These are phyloP conservation scores for Solanum chilense DNA, from an alignment of 257 asterid genomes.

Conservation along the genomic window DNA sequence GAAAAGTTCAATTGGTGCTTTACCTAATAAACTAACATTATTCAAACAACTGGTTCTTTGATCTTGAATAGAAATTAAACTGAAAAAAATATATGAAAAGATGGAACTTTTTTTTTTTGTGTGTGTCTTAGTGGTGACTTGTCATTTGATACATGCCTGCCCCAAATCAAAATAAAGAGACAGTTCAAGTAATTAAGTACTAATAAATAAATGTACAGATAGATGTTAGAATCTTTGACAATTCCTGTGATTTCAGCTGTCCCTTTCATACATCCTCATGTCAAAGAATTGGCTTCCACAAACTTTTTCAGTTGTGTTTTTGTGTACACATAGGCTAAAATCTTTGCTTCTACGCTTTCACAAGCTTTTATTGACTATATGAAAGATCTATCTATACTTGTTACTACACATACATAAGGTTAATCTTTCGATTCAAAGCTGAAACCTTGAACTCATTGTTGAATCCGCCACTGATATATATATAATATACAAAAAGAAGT, in stretches of 20 bases:
- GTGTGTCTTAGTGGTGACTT: neutral
- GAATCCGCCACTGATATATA: neutral
- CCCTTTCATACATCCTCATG: neutral
- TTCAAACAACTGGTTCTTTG: neutral
- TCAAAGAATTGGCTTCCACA: neutral
- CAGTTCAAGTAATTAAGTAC: neutral
- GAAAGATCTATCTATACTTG: neutral
- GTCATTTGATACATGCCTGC: neutral
- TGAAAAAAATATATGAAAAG: neutral
- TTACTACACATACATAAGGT: neutral
- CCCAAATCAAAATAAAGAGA: neutral
- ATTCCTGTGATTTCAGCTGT: neutral
- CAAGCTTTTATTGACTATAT: neutral
- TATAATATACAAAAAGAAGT: neutral
- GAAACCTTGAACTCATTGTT: neutral
- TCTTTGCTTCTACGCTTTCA: fast-evolving
- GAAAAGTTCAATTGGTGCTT: neutral
- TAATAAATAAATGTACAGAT: neutral
- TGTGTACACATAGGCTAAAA: fast-evolving
- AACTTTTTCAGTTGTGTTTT: neutral
- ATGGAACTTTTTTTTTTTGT: neutral
- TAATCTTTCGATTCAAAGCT: too few relatives aligned
- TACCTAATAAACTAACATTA: neutral
- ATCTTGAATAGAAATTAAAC: neutral
- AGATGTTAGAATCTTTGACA: neutral